Percentiles rank a stretch among this genome's conserved stretches.
Conservation (phyloP, 257 asterid genomes). For the Eucommia ulmoides region DNA sequence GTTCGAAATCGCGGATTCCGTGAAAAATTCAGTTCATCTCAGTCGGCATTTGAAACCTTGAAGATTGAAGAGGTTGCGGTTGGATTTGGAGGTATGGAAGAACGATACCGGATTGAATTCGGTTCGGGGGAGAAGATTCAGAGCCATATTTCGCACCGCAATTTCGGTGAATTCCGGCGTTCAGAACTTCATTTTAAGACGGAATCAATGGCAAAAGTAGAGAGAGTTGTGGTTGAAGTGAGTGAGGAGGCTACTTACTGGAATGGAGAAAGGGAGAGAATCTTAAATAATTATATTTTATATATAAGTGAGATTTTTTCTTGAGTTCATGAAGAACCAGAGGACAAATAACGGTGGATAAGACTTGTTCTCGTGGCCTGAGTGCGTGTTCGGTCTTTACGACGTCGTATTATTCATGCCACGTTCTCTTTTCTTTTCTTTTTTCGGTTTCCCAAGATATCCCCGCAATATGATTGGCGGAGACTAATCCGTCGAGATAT, state of each 20-base stretch:
- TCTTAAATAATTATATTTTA: no score
- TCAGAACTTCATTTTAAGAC: background rate
- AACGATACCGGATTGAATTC: constrained; percentile 72
- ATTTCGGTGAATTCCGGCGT: background rate
- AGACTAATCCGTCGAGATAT: no score
- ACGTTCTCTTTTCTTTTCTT: background rate
- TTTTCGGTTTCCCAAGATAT: background rate
- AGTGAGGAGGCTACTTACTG: no score
- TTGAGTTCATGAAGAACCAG: no score
- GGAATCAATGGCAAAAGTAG: background rate
- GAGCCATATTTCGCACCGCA: constrained; percentile 28
- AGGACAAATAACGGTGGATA: background rate
- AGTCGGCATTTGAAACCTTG: constrained; percentile 19
- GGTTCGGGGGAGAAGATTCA: constrained; percentile 54
- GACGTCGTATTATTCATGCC: no score
- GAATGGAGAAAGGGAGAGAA: no score
- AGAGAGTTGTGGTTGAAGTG: background rate
- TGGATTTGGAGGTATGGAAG: constrained; percentile 63
- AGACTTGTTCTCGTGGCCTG: background rate
- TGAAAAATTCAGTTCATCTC: no score
- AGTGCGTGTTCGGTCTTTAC: background rate
- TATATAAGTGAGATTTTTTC: no score
- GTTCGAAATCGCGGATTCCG: no score
- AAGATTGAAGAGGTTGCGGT: constrained; percentile 41
- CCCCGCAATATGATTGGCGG: no score